phyloP scores from a whole-genome alignment of 208 protist genomes.

The Naegleria lovaniensis region DNA sequence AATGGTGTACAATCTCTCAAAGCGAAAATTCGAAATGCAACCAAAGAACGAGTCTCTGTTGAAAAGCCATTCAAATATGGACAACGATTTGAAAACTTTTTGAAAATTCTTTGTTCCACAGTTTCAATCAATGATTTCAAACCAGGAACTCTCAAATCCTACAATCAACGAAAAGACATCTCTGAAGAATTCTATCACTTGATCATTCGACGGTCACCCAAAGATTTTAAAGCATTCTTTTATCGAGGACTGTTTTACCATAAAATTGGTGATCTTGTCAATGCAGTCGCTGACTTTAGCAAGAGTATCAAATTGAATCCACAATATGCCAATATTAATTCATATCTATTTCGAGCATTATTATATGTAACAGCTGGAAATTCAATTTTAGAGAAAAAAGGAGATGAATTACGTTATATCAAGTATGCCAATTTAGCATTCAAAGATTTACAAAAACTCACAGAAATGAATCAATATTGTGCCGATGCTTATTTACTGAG shows the following conservation, averaged over 20 bases:
- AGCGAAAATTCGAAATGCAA: not conserved
- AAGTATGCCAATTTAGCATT: not conserved
- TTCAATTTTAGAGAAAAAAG: not conserved
- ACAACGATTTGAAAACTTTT: conserved; percentile 8
- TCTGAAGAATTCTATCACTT: conserved; percentile 12
- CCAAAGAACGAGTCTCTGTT: not conserved
- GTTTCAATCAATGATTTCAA: not conserved
- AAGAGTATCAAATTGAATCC: conserved; percentile 21
- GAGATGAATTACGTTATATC: not conserved
- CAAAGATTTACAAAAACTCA: not conserved
- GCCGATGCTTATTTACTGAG: conserved; percentile 17
- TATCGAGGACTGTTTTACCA: not conserved
- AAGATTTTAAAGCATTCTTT: not conserved
- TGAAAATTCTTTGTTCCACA: conserved; percentile 6
- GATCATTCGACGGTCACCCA: not conserved
- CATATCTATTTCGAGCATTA: not conserved
- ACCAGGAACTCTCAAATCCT: not conserved
- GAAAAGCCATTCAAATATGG: conserved; percentile 14
- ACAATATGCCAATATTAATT: not conserved
- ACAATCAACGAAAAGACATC: not conserved
- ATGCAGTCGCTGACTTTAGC: not conserved
- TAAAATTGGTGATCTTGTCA: not conserved
- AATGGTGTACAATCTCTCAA: conserved; percentile 58
- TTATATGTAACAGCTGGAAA: not conserved
- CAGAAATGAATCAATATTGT: not conserved